Evolutionary conservation across 192 early-diverging fungal species (phyloP).

Genomic region (Coemansia furcata): DNA sequence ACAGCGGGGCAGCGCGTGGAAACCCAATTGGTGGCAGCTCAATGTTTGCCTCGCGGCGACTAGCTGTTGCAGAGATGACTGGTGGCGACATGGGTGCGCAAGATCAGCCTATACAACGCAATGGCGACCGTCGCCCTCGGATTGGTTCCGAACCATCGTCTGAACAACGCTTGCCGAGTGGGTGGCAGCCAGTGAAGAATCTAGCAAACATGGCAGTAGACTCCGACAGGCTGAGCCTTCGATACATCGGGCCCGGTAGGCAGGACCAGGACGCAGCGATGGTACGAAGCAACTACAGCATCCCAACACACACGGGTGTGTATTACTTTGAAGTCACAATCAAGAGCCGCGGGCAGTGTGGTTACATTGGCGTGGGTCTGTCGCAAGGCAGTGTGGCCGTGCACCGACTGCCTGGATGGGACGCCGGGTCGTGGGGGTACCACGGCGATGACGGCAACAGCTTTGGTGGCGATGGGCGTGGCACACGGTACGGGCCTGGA

Average conservation of each 20-base stretch:
- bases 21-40: not conserved
- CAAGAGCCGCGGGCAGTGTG: conserved; percentile 82
- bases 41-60: not conserved
- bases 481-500: conserved; percentile 79
- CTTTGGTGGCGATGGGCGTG: conserved; percentile 74
- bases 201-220: conserved; percentile 24
- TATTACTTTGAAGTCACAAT: conserved; percentile 92
- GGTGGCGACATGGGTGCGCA: not conserved
- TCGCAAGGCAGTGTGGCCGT: conserved; percentile 54
- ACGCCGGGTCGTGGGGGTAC: conserved; percentile 89
- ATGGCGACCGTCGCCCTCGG: not conserved
- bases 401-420: conserved; percentile 87
- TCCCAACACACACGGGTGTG: conserved; percentile 81
- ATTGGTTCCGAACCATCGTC: not conserved
- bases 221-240: conserved; percentile 28
- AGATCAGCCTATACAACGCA: not conserved
- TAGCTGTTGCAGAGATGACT: not conserved
- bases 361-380: conserved; percentile 93
- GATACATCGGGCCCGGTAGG: conserved; percentile 60
- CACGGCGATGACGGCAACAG: conserved; percentile 93
- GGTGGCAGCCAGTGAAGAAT: conserved; percentile 24
- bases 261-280: conserved; percentile 79
- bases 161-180: conserved; percentile 19
- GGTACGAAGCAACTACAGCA: conserved; percentile 74
- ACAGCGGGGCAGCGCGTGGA: not conserved